Conservation (phyloP, 148 eudicot genomes). For the Dianthus caryophyllus region DNA sequence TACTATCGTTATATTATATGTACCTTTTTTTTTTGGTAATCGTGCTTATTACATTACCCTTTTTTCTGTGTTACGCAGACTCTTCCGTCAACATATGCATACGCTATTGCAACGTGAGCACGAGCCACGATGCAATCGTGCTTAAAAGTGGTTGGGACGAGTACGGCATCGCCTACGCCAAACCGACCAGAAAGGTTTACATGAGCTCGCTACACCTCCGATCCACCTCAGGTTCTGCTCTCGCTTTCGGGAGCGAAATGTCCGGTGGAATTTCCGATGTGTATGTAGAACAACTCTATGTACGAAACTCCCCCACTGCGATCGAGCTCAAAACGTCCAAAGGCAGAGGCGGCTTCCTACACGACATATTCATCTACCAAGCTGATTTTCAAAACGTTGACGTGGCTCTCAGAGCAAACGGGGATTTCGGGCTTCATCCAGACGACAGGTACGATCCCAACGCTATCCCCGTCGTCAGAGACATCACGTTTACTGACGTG, state of each 20-base stretch:
- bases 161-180: constrained; percentile 9
- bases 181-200: not conserved
- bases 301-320: not conserved
- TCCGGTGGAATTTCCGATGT: constrained; percentile 10
- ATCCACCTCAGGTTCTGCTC: not conserved
- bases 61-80: constrained; percentile 1
- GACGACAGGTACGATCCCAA: constrained; percentile 6
- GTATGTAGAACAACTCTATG: not conserved
- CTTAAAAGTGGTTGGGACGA: not conserved
- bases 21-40: no score
- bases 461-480: not conserved
- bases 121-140: constrained; percentile 10
- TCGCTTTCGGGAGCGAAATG: constrained; percentile 12
- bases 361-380: not conserved
- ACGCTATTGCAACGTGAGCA: constrained; percentile 12
- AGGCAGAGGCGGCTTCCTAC: constrained; percentile 13
- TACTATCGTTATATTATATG: no score
- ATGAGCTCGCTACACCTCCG: constrained; percentile 9
- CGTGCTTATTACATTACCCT: no score
- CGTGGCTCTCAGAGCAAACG: constrained; percentile 9
- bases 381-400: not conserved
- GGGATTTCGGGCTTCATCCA: constrained; percentile 9
- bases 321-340: constrained; percentile 5
- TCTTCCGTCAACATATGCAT: constrained; percentile 10
- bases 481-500: not conserved